Evolutionary conservation across 2,329 filamentous ascomycete genomes (phyloP), one percentile per base, ranked within the genome.

Genomic region (Verticillium isaacii): DNA sequence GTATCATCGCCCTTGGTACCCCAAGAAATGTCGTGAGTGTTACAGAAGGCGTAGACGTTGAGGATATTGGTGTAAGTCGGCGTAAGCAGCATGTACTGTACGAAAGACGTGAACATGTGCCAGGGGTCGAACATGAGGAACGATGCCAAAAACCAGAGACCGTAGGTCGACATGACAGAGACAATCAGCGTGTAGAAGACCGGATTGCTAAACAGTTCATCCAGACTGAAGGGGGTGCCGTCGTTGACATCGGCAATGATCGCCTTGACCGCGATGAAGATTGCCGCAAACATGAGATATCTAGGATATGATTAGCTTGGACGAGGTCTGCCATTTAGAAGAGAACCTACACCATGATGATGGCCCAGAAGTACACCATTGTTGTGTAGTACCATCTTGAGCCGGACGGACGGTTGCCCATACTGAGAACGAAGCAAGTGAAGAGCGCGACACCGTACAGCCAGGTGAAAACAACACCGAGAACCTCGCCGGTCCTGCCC

Each of bases 1-100:
- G 97, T 97, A 78, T 97, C 94, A 74, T 98, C 95, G 69, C 95
- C 95, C 77, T 98, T 99, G 52, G 95, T 99, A 71, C 93, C 93
- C 93, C 93, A 97, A 3, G 93, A 96, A 66, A 97, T 95, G 72
- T 97, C 93, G 82, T 97, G 93, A 32, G 93, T 97, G 78, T 97
- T 97, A 79, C 93, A 98, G 78, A 99, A 99, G 64, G 94, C 94
- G 77, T 98, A 99, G 62, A 99, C 95, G 81, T 98, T 99, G 70
- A 99, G 88, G 63, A 98, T 93, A 77, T 98, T 99, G 80, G 96
- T 96, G 78, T 97, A 99, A 0, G 93, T 97, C 0, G 95, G 95
- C 0, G 93, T 97, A 62, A 99, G 84, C 52, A 98, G 86, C 69
- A 98, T 88, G 75, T 99, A 99, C 84, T 98, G 95, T 57, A 93